Conservation (phyloP, 495 filamentous ascomycete genomes). For the Pyrenopolyporus hunteri region DNA sequence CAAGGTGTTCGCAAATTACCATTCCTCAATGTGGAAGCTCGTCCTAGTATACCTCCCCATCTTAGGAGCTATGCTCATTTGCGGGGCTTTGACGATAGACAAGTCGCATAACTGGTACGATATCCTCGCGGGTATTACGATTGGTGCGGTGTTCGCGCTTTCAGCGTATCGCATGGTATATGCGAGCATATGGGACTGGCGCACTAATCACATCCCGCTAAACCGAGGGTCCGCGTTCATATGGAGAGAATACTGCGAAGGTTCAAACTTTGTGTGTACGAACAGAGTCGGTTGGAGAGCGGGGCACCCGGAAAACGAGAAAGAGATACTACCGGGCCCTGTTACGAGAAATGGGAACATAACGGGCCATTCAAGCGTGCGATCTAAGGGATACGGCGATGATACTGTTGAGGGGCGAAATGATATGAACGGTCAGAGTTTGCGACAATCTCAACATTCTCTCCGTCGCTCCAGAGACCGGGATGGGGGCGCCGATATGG, state of each 20-base stretch:
- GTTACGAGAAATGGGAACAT: slow-evolving; percentile 7
- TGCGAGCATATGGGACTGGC: slow-evolving; percentile 51
- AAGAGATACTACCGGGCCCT: slow-evolving; percentile 16
- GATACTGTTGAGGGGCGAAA: not conserved
- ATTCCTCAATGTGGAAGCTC: slow-evolving; percentile 62
- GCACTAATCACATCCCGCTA: slow-evolving; percentile 52
- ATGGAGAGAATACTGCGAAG: slow-evolving; percentile 1
- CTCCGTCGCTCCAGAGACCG: not conserved
- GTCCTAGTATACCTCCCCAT: slow-evolving; percentile 54
- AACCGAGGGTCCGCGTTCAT: slow-evolving; percentile 33
- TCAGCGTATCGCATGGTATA: slow-evolving; percentile 50
- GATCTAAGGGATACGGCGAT: not conserved
- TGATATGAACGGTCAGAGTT: not conserved
- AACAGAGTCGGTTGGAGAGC: slow-evolving; percentile 31
- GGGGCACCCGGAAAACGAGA: not conserved
- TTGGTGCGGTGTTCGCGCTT: slow-evolving; percentile 51
- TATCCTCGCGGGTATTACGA: slow-evolving; percentile 50
- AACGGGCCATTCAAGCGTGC: not conserved
- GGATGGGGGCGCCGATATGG: not conserved
- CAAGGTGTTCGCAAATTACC: slow-evolving; percentile 62
- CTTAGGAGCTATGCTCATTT: slow-evolving; percentile 55
- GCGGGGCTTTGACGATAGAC: slow-evolving; percentile 58
- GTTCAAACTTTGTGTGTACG: slow-evolving; percentile 29
- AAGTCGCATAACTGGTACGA: slow-evolving; percentile 57
- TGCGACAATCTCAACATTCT: not conserved